Evolutionary conservation across 2,329 filamentous ascomycete genomes (phyloP), one percentile per base, ranked within the genome.

Genomic region (Hypomyces perniciosus): DNA sequence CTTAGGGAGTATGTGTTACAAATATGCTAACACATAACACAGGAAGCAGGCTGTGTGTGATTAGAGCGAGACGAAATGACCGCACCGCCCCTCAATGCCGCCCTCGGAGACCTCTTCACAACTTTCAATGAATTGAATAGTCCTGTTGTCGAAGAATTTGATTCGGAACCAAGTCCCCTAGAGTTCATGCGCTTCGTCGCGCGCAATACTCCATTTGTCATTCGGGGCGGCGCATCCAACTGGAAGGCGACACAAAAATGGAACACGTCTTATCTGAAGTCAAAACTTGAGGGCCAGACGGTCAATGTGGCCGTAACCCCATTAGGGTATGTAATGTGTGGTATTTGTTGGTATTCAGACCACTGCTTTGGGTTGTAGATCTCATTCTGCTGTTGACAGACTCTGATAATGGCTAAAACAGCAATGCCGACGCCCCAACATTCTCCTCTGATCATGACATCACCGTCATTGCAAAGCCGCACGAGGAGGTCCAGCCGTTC

Each of bases 301-400:
- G 84, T 93, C 46, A 88, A 88, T 58, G 86, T 92, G 51, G 87
- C 88, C 26, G 77, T 90, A 33, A 93, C 88, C n/a, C 86, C 87
- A 1, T 65, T 72, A 41, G 87, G 87, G 79, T 84, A 70, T 57
- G 74, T 58, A 30, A 27, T 30, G 26, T 33, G 7, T n/a, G 8
- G 7, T 30, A 6, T n/a, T 35, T n/a, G 20, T 45, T 5, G 10
- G 9, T 5, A 6, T 8, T 13, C 20, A 26, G 8, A 12, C 20
- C 35, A 26, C 33, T 37, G n/a, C 20, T 8, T 8, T 27, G 28
- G 6, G 9, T 28, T 6, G 5, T 12, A 12, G 12, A 13, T n/a
- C 13, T 20, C 4, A 34, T 20, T 20, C 20, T 20, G 20, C 20
- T 20, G 20, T 20, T 20, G 20, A 20, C 20, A 20, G 20, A 20